phyloP scores from a whole-genome alignment of 768 basidiomycete genomes.

The Amanita phalloides region DNA sequence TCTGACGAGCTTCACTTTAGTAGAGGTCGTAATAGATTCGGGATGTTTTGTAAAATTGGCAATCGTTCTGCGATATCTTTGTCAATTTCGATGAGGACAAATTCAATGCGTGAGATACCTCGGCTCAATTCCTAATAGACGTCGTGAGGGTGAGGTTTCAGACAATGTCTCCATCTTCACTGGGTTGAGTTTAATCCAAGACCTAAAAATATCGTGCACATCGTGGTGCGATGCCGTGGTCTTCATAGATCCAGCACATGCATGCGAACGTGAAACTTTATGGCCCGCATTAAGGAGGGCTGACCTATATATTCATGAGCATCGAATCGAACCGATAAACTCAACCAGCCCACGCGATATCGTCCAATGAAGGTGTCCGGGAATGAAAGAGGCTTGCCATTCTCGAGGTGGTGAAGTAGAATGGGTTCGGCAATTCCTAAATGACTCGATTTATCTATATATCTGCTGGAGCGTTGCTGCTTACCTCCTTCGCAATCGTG shows the following conservation, averaged over 20 bases:
- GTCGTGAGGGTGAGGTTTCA: conserved; percentile 56
- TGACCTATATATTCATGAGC: conserved; percentile 38
- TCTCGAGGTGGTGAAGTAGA: conserved; percentile 82
- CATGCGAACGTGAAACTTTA: conserved; percentile 84
- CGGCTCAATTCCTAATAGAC: conserved; percentile 58
- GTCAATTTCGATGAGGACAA: background rate
- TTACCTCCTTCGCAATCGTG: conserved; percentile 76
- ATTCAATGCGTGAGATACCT: conserved; percentile 30
- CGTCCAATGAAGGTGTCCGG: conserved; percentile 61
- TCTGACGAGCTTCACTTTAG: conserved; percentile 68
- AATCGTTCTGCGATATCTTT: conserved; percentile 26
- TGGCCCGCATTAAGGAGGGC: conserved; percentile 84
- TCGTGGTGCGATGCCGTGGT: conserved; percentile 66
- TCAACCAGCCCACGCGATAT: conserved; percentile 44
- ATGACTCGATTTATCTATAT: background rate
- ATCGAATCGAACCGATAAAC: background rate
- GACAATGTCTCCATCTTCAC: conserved; percentile 79
- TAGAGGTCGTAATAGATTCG: conserved; percentile 43
- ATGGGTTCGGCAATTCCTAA: conserved; percentile 67
- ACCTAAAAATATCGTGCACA: conserved; percentile 75
- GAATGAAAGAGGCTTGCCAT: conserved; percentile 79
- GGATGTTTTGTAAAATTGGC: conserved; percentile 78
- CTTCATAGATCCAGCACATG: conserved; percentile 82
- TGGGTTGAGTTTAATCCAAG: conserved; percentile 76
- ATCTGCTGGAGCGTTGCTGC: conserved; percentile 9